Evolutionary conservation across 2,329 filamentous ascomycete species (phyloP), one percentile per base, ranked within the genome.

Genomic region (Cladosporium sp.): DNA sequence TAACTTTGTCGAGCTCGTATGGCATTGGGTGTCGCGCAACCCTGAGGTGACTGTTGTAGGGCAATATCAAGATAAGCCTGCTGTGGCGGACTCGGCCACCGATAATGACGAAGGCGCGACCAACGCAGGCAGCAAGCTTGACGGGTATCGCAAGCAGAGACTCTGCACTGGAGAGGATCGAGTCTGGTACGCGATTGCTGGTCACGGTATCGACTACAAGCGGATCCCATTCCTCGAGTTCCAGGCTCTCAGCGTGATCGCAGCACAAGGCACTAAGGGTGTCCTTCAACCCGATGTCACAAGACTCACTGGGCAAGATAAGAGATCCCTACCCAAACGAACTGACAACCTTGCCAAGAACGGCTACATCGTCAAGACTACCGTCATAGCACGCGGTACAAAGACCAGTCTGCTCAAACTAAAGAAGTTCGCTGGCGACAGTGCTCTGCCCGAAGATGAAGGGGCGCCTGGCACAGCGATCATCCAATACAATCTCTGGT

Each of bases 271-370:
- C 52, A 77, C 80, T 21, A 74, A 78, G 18, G 87, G 87, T 6
- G 84, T 90, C 54, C 74, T 84, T 2, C 87, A 90, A 72, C 83
- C 85, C 2, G 82, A 86, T 2, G 75, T 89, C 44, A 80, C 82
- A 49, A 78, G 76, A 62, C 71, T 84, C 26, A 87, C 85, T 68
- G 85, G 85, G 6, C 87, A 90, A 75, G 87, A 90, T 74, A 89
- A 89, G 73, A 82, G 87, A 55, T 90, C 87, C 1, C 83, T 89
- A 2, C 87, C 87, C 1, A 81, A 85, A 68, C 80, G 87, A 47
- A 90, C 87, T 3, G 85, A 88, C 68, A 75, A 79, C 3, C 78
- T 90, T 47, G 80, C 81, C 6, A 75, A 79, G 41, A 87, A 86
- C 69, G 87, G 87, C 0, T 89, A 89, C 72, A 88, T 90, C 64